phyloP scores from a whole-genome alignment of 2,329 filamentous ascomycete species.

The Laburnicola sp. region DNA sequence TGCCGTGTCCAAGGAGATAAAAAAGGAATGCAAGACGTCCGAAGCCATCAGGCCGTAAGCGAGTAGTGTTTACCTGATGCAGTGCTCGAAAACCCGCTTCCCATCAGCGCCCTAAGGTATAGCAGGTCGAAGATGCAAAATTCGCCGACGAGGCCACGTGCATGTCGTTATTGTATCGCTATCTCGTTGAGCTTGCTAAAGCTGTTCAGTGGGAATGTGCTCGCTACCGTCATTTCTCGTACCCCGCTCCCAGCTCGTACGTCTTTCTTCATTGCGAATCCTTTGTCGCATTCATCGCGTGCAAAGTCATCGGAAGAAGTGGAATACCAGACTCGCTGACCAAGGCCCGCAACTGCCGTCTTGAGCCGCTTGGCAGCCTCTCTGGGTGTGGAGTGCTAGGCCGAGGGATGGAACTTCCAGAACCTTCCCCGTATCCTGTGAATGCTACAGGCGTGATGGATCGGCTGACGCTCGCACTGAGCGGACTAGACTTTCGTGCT shows the following conservation, averaged over 20 bases:
- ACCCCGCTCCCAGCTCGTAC: not conserved
- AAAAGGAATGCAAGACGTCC: too few relatives aligned
- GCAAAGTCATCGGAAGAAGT: not conserved
- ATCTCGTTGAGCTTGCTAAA: conserved; percentile 19
- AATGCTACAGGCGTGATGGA: conserved; percentile 8
- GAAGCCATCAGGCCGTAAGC: too few relatives aligned
- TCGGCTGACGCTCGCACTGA: conserved; percentile 3
- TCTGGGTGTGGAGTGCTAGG: conserved; percentile 16
- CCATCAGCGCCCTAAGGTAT: too few relatives aligned
- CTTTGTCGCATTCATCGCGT: not conserved
- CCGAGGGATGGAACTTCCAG: conserved; percentile 8
- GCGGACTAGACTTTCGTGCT: conserved; percentile 12
- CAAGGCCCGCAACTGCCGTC: conserved; percentile 17
- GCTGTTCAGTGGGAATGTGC: conserved; percentile 18
- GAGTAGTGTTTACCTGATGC: too few relatives aligned
- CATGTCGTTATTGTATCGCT: conserved; percentile 14
- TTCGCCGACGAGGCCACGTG: too few relatives aligned
- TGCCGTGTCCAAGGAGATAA: too few relatives aligned
- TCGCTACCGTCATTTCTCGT: conserved; percentile 4
- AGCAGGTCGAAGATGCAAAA: too few relatives aligned
- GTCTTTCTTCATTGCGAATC: not conserved
- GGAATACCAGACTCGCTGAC: conserved; percentile 24
- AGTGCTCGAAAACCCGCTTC: too few relatives aligned
- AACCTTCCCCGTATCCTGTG: not conserved
- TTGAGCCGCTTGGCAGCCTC: conserved; percentile 12